Evolutionary conservation across 495 filamentous ascomycete genomes (phyloP), one percentile per base, ranked within the genome.

Genomic region (Aspergillus olivimuriae): DNA sequence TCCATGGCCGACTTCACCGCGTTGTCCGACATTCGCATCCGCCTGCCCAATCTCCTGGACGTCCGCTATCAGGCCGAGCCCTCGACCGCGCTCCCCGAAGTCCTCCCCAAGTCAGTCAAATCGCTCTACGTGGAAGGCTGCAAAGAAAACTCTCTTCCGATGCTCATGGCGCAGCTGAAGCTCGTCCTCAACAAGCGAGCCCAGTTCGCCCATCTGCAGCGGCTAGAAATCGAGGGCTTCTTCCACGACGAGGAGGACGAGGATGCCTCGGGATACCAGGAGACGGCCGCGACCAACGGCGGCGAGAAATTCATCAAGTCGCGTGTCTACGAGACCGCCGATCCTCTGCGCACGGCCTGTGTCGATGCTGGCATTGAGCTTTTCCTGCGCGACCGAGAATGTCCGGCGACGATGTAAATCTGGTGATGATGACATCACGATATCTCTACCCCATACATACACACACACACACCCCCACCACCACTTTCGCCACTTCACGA

Each of bases 1-100:
- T 48, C 60, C 0, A 30, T 67, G 16, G 48, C 45, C 5, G 61
- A 60, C 4, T 67, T 65, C 41, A 52, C 48, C 7, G 54, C 45
- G 6, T 51, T 67, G 15, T 52, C 49, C 30, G 61, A 67, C 16
- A n/a, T 67, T 10, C 61, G 63, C 21, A 58, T 67, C 12, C 60
- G 63, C 10, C 53, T 67, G 4, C 46, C 57, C 3, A 67, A 67
- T 38, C 53, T 67, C 2, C 50, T 67, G 7, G 60, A 66, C 34
- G 49, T 61, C 2, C 56, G 52, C 26, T 61, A 60, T 46, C 48
- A 52, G 31, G 28, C 14, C 8, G 55, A 61, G 16, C 60, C 62
- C 2, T 41, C 48, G 2, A 51, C 45, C 9, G 44, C 57, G 18
- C 45, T 66, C 2, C 22, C 47, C 0, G 54, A 61, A 1, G 45